A percentile compares a stretch with the other conserved stretches of the same genome.
Conservation (phyloP, 2,329 filamentous ascomycete species). For the Paecilomyces sp. region DNA sequence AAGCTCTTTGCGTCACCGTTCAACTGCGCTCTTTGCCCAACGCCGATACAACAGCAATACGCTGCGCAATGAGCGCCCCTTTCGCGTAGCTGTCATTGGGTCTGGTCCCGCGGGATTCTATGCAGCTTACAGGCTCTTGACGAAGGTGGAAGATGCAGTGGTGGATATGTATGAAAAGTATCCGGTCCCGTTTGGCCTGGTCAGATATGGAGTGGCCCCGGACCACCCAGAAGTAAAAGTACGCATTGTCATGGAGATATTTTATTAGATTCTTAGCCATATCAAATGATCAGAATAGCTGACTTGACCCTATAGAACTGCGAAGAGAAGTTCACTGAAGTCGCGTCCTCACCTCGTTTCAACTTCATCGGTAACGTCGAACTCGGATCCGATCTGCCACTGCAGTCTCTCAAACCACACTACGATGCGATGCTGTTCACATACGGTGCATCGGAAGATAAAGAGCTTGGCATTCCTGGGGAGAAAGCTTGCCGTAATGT, state of each 20-base stretch:
- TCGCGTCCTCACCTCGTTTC: conserved; percentile 74
- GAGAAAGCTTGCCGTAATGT: conserved; percentile 63
- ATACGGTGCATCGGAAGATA: conserved; percentile 84
- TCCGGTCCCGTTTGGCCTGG: conserved; percentile 86
- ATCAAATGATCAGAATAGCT: conserved; percentile 3
- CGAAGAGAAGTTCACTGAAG: conserved; percentile 84
- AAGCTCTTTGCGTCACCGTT: not conserved
- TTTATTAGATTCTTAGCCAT: not conserved
- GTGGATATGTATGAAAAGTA: conserved; percentile 96
- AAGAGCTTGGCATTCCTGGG: conserved; percentile 68
- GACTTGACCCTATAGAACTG: conserved; percentile 60
- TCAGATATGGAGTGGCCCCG: conserved; percentile 91
- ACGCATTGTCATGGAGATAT: conserved; percentile 13
- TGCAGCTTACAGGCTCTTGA: conserved; percentile 77
- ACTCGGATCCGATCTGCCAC: conserved; percentile 62
- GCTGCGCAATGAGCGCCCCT: conserved; percentile 41
- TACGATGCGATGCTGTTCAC: conserved; percentile 91
- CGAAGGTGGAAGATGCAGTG: conserved; percentile 60
- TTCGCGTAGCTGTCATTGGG: conserved; percentile 81
- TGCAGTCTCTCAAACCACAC: conserved; percentile 64
- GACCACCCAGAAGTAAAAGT: conserved; percentile 99
- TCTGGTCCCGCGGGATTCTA: conserved; percentile 97
- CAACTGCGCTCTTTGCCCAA: conserved; percentile 7
- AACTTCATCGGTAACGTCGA: conserved; percentile 86
- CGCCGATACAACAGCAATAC: conserved; percentile 23